These are phyloP conservation scores for Tylopilus plumbeoviolaceoides DNA, from an alignment of 768 basidiomycete genomes.

Conservation along the genomic window DNA sequence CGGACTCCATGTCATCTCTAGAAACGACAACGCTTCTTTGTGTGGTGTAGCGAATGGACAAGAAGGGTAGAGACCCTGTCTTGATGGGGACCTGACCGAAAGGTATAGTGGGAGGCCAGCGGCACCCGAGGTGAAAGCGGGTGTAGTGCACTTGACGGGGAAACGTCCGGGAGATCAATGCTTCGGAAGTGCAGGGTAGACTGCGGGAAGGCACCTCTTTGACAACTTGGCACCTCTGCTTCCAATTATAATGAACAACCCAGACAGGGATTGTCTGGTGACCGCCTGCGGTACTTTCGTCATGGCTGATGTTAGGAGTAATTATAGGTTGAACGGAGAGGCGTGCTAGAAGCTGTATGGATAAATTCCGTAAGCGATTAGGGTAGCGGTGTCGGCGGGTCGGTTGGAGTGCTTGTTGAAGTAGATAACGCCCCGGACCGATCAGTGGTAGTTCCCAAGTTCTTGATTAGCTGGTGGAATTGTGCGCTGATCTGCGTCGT, in stretches of 20 bases:
- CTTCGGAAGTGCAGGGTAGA: conserved; percentile 29
- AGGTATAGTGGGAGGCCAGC: conserved; percentile 37
- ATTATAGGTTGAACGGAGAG: conserved; percentile 26
- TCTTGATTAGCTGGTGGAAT: too few relatives aligned
- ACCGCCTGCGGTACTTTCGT: conserved; percentile 29
- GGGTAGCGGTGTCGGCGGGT: conserved; percentile 50
- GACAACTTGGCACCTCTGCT: conserved; percentile 60
- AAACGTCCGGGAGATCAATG: conserved; percentile 23
- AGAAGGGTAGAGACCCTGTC: conserved; percentile 48
- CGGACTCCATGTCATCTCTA: conserved; percentile 44
- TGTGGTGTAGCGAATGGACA: conserved; percentile 73
- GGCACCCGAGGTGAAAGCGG: conserved; percentile 40
- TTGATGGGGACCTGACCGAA: conserved; percentile 42
- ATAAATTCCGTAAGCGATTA: conserved; percentile 21
- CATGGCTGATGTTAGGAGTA: conserved; percentile 25
- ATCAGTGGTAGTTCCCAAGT: conserved; percentile 37
- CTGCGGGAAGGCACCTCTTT: conserved; percentile 49
- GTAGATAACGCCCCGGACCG: conserved; percentile 41
- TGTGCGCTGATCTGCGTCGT: too few relatives aligned
- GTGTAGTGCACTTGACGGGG: conserved; percentile 51
- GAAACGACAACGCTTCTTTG: conserved; percentile 48
- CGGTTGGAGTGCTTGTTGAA: conserved; percentile 55
- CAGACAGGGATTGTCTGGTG: conserved; percentile 33
- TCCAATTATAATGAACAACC: conserved; percentile 37
- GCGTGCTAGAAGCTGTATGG: conserved; percentile 28